Base-by-base conservation (phyloP, 2,329 filamentous ascomycete genomes). In the Pseudocercospora crystallina region DNA sequence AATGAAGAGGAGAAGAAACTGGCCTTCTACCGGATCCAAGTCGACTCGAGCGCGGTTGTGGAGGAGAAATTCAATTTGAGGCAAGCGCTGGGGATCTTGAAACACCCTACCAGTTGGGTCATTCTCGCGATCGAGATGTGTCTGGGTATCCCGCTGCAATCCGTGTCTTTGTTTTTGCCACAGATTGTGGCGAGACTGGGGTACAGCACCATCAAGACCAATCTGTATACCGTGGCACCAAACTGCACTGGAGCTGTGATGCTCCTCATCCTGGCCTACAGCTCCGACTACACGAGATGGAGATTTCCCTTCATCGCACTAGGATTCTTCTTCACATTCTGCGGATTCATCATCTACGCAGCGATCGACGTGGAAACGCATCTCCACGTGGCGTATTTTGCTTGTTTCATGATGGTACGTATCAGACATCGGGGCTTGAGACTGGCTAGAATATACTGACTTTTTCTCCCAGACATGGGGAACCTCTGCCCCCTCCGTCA, bases 201-300 rank as follows among this genome's bases (percentile, higher is more conserved):
- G 8, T 82, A 79, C 63, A 59, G 66, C 42, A 77, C 74, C n/a
- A 76, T 83, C 53, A 82, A 82, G 61, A 90, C 87, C 0, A 92
- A 94, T 61, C 76, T 92, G 0, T 90, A 88, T 70, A 91, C 88
- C 0, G 87, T 92, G 5, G 89, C 88, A 0, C 89, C 89, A 1
- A 92, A 91, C 61, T 78, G 89, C 39, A 82, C 81, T 0, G 89
- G 88, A 1, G 86, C 87, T 0, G 79, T 80, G 1, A 84, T 90
- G 77, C 74, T 91, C 2, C 74, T 92, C 0, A 71, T 90, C 11
- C 74, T 91, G 0, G 87, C 86, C 0, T 91, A 90, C 60, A 70
- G 78, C 4, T 88, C 84, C 2, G 88, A 92, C 63, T 77, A 75
- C 45, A 75, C 78, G 3, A 77, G 83, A n/a, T 72, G 85, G 14